Evolutionary conservation across 208 protist species (phyloP), one percentile per base, ranked within the genome.

Genomic region (Trypanosoma scelopori): DNA sequence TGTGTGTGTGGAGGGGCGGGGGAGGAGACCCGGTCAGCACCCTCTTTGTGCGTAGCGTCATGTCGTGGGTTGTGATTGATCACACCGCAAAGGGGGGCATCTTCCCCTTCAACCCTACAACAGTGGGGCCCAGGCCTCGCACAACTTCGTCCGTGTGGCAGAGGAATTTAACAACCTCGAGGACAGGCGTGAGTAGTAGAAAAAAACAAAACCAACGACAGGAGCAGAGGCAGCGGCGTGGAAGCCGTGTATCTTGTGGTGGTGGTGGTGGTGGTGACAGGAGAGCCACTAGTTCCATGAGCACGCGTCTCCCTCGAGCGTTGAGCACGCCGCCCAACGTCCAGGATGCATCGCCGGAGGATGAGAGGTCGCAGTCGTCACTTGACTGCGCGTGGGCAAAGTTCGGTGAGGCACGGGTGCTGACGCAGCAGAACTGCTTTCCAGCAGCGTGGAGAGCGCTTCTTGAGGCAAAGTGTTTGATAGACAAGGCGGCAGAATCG

Each of bases 341-440:
- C 3, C 5, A 11, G 32, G 9, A 37, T 37, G 3, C 5, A n/a
- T 50, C 12, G 1, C 13, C 43, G 25, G 22, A 51, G 5, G 30
- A 53, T 22, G 45, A 55, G 32, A 35, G 16, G 13, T 35, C 23
- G 25, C 45, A 63, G 1, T 9, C 23, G 5, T 46, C 27, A 4
- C 42, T 73, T 25, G 68, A 67, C 30, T 13, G 16, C 11, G 60
- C 60, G 20, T 73, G 68, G 68, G 16, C n/a, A 23, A 65, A 67
- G 28, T 67, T 73, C 35, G 68, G 68, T 32, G 68, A 73, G 25
- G 35, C 68, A 16, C 51, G 59, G 16, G 58, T 62, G 1, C 27
- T 73, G 16, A 27, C 30, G 16, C 68, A 51, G 23, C 59, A 62
- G 39, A 66, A 66, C 23, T 37, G 11, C 9, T 55, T 66, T 41